Percentiles rank a stretch among this genome's conserved stretches.
These are phyloP conservation scores for Ogataea zsoltii DNA, from an alignment of 805 yeast species.

Conservation along the genomic window DNA sequence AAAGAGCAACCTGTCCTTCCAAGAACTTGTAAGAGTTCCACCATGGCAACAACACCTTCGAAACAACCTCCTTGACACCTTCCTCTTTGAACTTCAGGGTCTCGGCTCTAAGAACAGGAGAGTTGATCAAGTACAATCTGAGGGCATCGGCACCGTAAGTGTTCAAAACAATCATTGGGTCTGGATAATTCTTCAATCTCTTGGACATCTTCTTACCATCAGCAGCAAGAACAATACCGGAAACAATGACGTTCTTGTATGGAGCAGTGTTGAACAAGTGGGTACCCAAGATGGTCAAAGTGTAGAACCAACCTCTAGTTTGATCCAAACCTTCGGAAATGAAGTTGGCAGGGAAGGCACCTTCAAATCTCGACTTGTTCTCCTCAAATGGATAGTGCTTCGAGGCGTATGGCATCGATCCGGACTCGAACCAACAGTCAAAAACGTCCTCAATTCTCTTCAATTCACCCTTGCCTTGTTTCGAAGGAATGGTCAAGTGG, in stretches of 20 bases:
- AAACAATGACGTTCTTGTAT: conserved; percentile 90
- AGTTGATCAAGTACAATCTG: conserved; percentile 92
- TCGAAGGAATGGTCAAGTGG: conserved; percentile 88
- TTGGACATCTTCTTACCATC: conserved; percentile 99
- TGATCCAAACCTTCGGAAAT: conserved; percentile 99
- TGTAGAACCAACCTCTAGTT: conserved; percentile 99
- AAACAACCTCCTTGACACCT: conserved; percentile 97
- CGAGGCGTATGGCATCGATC: conserved; percentile 98
- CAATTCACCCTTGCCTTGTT: conserved; percentile 82
- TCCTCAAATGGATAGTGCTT: conserved; percentile 95
- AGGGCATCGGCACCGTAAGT: conserved; percentile 98
- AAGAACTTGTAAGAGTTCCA: conserved; percentile 96
- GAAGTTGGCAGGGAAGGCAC: conserved; percentile 94
- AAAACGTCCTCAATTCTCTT: conserved; percentile 95
- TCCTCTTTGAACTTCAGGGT: conserved; percentile 96
- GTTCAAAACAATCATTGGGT: conserved; percentile 78
- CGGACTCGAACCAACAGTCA: conserved; percentile 99
- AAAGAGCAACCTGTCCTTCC: conserved; percentile 87
- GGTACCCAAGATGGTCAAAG: conserved; percentile 92
- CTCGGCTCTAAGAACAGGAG: conserved; percentile 97
- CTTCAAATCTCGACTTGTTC: conserved; percentile 63
- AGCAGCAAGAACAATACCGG: conserved; percentile 94
- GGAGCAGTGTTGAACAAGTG: conserved; percentile 92
- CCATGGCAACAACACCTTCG: conserved; percentile 97
- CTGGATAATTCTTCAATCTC: conserved; percentile 96